These are phyloP conservation scores for Lentinula sp. DNA, from an alignment of 768 basidiomycete genomes.

Conservation along the genomic window DNA sequence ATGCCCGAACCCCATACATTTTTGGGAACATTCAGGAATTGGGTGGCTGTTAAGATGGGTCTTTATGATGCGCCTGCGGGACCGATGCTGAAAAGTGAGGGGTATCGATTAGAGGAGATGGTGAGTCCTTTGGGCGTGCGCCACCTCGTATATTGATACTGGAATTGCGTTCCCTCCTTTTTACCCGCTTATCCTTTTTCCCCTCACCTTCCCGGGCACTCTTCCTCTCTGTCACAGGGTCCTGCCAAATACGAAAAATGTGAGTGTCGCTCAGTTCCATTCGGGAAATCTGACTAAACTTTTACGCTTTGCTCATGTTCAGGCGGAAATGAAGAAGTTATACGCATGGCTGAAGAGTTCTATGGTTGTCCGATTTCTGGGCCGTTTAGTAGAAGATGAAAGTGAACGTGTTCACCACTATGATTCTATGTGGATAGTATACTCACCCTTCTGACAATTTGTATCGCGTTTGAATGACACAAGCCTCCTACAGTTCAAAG, in stretches of 20 bases:
- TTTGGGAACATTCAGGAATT: conserved; percentile 19
- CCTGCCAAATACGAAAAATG: conserved; percentile 30
- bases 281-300: neutral
- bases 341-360: conserved; percentile 33
- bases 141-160: neutral
- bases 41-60: conserved; percentile 25
- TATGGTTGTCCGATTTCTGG: conserved; percentile 35
- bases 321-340: conserved; percentile 37
- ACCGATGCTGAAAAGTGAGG: conserved; percentile 29
- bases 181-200: too few species aligned
- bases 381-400: conserved; percentile 15
- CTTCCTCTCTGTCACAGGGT: conserved; percentile 19
- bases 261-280: conserved; percentile 13
- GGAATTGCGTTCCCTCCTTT: neutral
- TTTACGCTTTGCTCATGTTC: neutral
- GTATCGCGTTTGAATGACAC: too few species aligned
- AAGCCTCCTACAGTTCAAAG: too few species aligned
- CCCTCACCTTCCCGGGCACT: neutral
- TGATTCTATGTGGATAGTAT: neutral
- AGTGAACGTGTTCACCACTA: neutral
- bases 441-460: too few species aligned
- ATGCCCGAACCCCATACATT: conserved; percentile 28
- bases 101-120: conserved; percentile 39
- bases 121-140: conserved; percentile 14
- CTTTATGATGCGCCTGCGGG: conserved; percentile 33